Evolutionary conservation across 306 rosid species (phyloP).

Genomic region (Calophaca sinica): DNA sequence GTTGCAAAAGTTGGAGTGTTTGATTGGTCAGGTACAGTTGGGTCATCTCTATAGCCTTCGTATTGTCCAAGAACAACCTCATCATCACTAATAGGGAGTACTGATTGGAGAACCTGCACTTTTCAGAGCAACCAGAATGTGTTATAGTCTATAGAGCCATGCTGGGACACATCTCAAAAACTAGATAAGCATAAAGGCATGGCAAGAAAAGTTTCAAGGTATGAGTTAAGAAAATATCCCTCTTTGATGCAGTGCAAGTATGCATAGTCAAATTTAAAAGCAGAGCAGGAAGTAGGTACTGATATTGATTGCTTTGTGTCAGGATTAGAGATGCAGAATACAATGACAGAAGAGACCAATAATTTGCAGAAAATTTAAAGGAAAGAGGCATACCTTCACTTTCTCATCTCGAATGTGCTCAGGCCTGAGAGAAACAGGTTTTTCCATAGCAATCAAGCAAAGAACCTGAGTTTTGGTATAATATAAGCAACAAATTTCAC

Average conservation of each 20-base stretch:
- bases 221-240: not conserved
- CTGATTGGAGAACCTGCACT: constrained; percentile 89
- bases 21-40: constrained; percentile 91
- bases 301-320: not conserved
- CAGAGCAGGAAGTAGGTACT: constrained; percentile 12
- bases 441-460: constrained; percentile 97
- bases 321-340: not conserved
- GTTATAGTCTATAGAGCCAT: not conserved
- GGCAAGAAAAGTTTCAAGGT: not conserved
- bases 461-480: constrained; percentile 70
- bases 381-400: constrained; percentile 76
- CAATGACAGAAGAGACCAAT: constrained; percentile 11
- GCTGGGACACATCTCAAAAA: constrained; percentile 30
- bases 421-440: constrained; percentile 91
- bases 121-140: constrained; percentile 39
- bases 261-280: not conserved
- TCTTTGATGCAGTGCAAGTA: constrained; percentile 5
- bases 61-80: constrained; percentile 98
- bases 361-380: constrained; percentile 8
- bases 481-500: constrained; percentile 20
- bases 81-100: constrained; percentile 81
- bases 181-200: not conserved
- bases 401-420: constrained; percentile 97
- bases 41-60: constrained; percentile 92
- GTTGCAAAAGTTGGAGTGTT: constrained; percentile 98